Base-by-base conservation (phyloP, 306 rosid genomes). In the Lupinus albus region DNA sequence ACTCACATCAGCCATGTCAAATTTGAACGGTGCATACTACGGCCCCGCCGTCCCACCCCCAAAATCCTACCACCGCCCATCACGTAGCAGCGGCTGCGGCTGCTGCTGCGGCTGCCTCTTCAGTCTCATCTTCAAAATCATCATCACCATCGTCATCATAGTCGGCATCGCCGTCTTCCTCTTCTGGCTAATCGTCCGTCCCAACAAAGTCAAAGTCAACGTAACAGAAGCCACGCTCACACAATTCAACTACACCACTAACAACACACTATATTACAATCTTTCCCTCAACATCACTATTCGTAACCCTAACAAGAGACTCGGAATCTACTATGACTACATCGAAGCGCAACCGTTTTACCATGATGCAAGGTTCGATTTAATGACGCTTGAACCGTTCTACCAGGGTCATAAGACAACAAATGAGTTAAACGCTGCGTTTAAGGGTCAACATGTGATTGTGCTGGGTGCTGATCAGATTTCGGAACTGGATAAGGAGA, bases 31-130 rank as follows among this genome's bases (percentile, higher is more conserved):
- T n/a, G 84, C 93, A 75, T 91, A 82, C 80, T 86, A 91, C 53
- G 97, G 96, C 61, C 96, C 97, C 1, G 49, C 97, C 3, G 68
- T 88, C 68, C 97, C 96, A 0, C 86, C 96, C 1, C 61, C 80
- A 0, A 61, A 61, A 8, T 9, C 86, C 33, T 82, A 76, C 83
- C 46, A 86, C 68, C 82, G 91, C 5, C 83, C 76, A 33, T 33
- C 38, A 0, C 68, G 30, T 25, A n/a, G n/a, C n/a, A n/a, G 80
- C 36, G 66, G 75, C 47, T 44, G 32, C 11, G 73, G 9, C 3
- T 68, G 76, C 42, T 52, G 67, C 52, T 75, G 81, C 44, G 77
- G 84, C 20, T 75, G 82, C 14, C 41, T 83, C 68, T 68, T 76
- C 66, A 46, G 12, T 59, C 67, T 69, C 16, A n/a, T 83, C 72